Base-by-base conservation (phyloP, 441 rosid species). In the Caryocar brasiliense region DNA sequence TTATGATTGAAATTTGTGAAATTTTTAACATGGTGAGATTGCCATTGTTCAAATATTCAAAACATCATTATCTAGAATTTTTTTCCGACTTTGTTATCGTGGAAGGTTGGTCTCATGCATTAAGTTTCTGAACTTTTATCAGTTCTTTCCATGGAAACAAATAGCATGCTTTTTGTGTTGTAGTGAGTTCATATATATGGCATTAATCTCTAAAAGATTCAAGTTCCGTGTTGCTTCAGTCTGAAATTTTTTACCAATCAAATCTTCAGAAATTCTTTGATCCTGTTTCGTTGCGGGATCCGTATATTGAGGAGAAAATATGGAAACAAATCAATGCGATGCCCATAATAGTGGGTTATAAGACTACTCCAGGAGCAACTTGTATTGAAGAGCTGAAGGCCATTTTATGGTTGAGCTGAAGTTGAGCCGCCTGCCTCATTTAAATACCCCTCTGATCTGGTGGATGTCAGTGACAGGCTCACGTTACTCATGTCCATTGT, bases 401-500 rank as follows among this genome's bases (percentile, higher is more conserved):
- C 17, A 77, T n/a, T 91, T 3, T 91, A 78, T 42, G 34, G 77
- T 17, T 85, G 85, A 60, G 77, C 86, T 0, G 96, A 94, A 22
- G 72, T 87, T 0, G 75, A 80, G 60, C 91, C 79, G 2, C 82
- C 86, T 3, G 59, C 70, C 44, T 59, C 74, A 1, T 56, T 73
- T 49, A 59, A 68, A 40, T 61, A 80, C 30, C 49, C 66, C 11
- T 56, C 58, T 11, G 76, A 76, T 42, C 57, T 74, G 30, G 75
- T 14, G 3, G 79, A 82, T 50, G 60, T 70, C 18, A 62, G 51
- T 56, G 62, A 67, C 29, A 78, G 77, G 66, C 84, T 85, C 23
- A 70, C 54, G 49, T 79, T 78, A 60, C 92, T 91, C 53, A 78
- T 76, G 85, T 72, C 90, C 8, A 56, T 80, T n/a, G 60, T 91